phyloP scores from a whole-genome alignment of 257 asterid species.

The Echium plantagineum region DNA sequence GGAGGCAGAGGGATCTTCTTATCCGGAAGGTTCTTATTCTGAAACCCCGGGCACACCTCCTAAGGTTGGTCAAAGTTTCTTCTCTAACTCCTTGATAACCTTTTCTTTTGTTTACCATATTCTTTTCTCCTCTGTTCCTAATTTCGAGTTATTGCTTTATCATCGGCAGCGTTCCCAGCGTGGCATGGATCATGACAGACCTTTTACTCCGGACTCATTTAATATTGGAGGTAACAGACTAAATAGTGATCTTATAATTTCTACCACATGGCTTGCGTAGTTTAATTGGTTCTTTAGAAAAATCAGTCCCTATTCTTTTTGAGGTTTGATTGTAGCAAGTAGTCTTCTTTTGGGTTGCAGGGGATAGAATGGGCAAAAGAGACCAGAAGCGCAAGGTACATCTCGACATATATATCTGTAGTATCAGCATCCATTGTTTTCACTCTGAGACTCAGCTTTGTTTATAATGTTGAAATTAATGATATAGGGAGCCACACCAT shows the following conservation, averaged over 20 bases:
- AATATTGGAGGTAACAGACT: constrained; percentile 52
- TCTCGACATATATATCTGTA: neutral
- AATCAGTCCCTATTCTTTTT: neutral
- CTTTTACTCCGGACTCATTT: constrained; percentile 60
- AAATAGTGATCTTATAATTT: neutral
- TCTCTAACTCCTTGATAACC: neutral
- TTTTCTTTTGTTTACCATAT: no score
- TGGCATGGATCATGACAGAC: constrained; percentile 63
- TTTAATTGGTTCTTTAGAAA: neutral
- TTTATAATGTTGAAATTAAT: constrained; percentile 61
- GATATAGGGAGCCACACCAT: constrained; percentile 53
- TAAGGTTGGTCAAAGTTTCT: constrained; percentile 35
- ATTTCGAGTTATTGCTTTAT: neutral
- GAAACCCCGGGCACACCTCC: constrained; percentile 97
- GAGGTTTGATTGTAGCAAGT: neutral
- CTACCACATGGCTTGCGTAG: neutral
- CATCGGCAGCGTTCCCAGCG: constrained; percentile 48
- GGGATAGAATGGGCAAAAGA: constrained; percentile 63
- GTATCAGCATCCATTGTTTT: neutral
- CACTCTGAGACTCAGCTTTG: constrained; percentile 3
- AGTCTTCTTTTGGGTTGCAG: constrained; percentile 20
- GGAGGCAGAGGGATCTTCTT: constrained; percentile 83
- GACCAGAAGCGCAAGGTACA: constrained; percentile 87
- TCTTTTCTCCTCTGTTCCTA: neutral
- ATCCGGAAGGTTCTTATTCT: constrained; percentile 66